phyloP scores from a whole-genome alignment of 164 flowering plant genomes.

The Cinnamomum chago region DNA sequence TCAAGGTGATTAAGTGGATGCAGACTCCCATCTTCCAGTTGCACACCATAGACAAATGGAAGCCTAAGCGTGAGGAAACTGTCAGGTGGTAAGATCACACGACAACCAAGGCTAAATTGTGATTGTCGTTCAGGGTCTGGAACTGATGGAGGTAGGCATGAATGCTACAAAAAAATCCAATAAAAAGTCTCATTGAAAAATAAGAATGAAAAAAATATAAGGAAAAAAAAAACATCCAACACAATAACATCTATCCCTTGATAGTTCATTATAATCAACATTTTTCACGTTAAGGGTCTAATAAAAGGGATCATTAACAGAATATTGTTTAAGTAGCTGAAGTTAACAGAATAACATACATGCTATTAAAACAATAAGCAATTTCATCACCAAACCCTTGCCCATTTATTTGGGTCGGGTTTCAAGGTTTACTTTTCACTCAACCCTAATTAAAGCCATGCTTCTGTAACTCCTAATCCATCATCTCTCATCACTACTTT shows the following conservation, averaged over 20 bases:
- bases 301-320: background rate
- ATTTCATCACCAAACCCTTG: too few relatives aligned
- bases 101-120: conserved; percentile 68
- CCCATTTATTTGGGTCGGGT: too few relatives aligned
- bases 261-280: background rate
- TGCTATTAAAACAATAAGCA: too few relatives aligned
- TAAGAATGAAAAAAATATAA: too few relatives aligned
- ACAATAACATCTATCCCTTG: too few relatives aligned
- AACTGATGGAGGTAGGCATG: conserved; percentile 58
- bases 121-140: conserved; percentile 48
- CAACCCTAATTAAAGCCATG: too few relatives aligned
- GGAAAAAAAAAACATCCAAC: too few relatives aligned
- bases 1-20: conserved; percentile 65
- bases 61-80: conserved; percentile 76
- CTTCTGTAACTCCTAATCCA: too few relatives aligned
- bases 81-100: conserved; percentile 82
- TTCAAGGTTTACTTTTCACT: too few relatives aligned
- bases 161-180: conserved; percentile 37
- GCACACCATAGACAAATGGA: conserved; percentile 82
- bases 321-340: too few relatives aligned
- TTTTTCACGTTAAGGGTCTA: background rate
- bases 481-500: too few relatives aligned
- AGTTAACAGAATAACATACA: too few relatives aligned
- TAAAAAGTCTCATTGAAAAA: background rate
- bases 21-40: conserved; percentile 49